Base-by-base conservation (phyloP, 2,329 filamentous ascomycete genomes). In the Alternaria triticina region DNA sequence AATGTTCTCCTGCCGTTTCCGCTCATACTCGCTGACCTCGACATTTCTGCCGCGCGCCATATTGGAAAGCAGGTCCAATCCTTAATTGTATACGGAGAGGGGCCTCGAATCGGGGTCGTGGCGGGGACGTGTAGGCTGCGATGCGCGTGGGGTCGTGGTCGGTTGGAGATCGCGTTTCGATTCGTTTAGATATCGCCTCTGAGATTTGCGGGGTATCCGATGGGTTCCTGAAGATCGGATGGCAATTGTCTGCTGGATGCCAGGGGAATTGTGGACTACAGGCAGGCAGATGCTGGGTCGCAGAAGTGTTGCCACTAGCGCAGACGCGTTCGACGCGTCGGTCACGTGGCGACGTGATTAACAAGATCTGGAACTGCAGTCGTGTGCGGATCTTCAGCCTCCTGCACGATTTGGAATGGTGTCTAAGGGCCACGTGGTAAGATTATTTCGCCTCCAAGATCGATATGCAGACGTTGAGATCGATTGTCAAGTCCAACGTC, bases 11-110 rank as follows among this genome's bases (percentile, higher is more conserved):
- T 93, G 87, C 0, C 94, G 87, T 70, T 92, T 89, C 72, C 90
- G 89, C 84, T 97, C 94, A 80, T 97, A 97, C 43, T 93, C 92
- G 80, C 92, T 96, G 71, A 96, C 83, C 36, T 87, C 87, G 28
- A 82, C 77, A 71, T 86, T 78, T 72, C 86, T 77, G 63, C 67
- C 71, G 64, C 67, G 69, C 43, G 78, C 78, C 80, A 82, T 78
- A 9, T 40, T 40, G 9, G 36, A 17, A 40, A 12, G 23, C 27
- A 28, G 1, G 25, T 13, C 13, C 15, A 22, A 30, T 44, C 22
- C 6, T 15, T 40, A 17, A 17, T 20, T 59, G 23, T 52, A 7
- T 10, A 15, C 9, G 33, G 50, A 45, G 20, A n/a, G 27, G 33
- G 4, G 11, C 9, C 25, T 52, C n/a, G 23, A 30, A 23, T 36